Conservation (phyloP, 2,329 filamentous ascomycete genomes). For the Paracoccidioides brasiliensis region DNA sequence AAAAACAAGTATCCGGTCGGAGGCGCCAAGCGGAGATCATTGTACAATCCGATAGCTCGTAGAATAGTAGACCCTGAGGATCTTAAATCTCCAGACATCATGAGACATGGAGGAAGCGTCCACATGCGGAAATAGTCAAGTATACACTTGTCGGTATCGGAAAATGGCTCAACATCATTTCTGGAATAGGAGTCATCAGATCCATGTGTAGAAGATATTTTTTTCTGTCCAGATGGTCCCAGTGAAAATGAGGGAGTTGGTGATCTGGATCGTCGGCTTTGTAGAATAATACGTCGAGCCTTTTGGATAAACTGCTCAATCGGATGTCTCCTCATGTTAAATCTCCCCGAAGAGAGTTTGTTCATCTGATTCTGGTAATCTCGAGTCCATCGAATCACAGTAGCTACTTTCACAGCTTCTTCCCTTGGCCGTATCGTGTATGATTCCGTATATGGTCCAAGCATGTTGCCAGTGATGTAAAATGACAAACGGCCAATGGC, state of each 20-base stretch:
- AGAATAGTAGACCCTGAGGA: slow-evolving; percentile 44
- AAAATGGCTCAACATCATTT: slow-evolving; percentile 32
- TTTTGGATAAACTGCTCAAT: slow-evolving; percentile 33
- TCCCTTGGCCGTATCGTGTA: slow-evolving; percentile 41
- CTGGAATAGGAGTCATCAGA: slow-evolving; percentile 20
- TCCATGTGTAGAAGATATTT: slow-evolving; percentile 16
- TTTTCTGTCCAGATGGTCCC: slow-evolving; percentile 26
- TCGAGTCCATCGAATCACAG: slow-evolving; percentile 44
- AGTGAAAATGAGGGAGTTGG: slow-evolving; percentile 31
- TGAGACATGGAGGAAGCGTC: slow-evolving; percentile 30
- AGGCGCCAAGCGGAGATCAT: slow-evolving; percentile 24
- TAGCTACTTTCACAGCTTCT: slow-evolving; percentile 36
- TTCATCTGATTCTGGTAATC: slow-evolving; percentile 41
- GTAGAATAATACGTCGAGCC: slow-evolving; percentile 28
- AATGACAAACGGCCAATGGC: slow-evolving; percentile 21
- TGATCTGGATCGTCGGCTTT: slow-evolving; percentile 30
- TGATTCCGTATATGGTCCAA: slow-evolving; percentile 22
- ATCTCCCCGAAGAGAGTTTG: slow-evolving; percentile 19
- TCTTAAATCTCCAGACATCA: slow-evolving; percentile 28
- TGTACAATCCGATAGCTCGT: slow-evolving; percentile 44
- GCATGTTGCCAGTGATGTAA: slow-evolving; percentile 22
- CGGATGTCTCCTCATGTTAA: slow-evolving; percentile 23
- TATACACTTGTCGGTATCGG: slow-evolving; percentile 37
- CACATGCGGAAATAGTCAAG: slow-evolving; percentile 44
- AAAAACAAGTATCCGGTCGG: slow-evolving; percentile 39